Base-by-base conservation (phyloP, 257 asterid species). In the Petunia axillaris region DNA sequence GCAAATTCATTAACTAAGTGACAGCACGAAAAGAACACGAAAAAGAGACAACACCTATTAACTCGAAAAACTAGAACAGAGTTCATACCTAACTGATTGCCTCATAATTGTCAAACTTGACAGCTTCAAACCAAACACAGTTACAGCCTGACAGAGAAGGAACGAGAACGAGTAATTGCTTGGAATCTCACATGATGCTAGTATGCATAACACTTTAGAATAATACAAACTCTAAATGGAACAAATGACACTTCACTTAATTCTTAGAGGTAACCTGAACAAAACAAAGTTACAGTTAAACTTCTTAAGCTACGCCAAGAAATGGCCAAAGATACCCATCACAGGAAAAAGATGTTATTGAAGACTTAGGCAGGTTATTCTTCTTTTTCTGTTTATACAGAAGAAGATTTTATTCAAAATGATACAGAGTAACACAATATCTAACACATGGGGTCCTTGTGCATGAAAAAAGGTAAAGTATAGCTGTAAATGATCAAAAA, bases 71-170 rank as follows among this genome's bases (percentile, higher is more conserved):
- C n/a, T 25, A 8, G 59, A 80, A 75, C 80, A 84, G 85, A 81
- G 84, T 65, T 25, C 82, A 74, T 91, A 94, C 98, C 97, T 95
- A 39, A 78, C 39, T 85, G 89, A 89, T 84, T 89, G 98, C 81
- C 88, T 90, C 93, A 88, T 91, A 76, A 95, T 88, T 62, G 97
- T 91, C 89, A 95, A 87, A 84, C 97, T 90, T 76, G 97, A 88
- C 84, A 95, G 89, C 94, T 89, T 93, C 91, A 95, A 82, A 85
- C 99, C 99, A 86, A 92, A 91, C 79, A 85, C 54, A 67, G 91
- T 68, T 57, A 85, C 89, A 59, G 84, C 95, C 98, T 93, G 95
- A 85, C 84, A 37, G 13, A 68, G 75, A 74, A 76, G 53, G 83
- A 83, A 67, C 82, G 77, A 44, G 62, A 62, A 37, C 50, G 64